Evolutionary conservation across 163 green algal species (phyloP).

Genomic region (Picocystis sp.): DNA sequence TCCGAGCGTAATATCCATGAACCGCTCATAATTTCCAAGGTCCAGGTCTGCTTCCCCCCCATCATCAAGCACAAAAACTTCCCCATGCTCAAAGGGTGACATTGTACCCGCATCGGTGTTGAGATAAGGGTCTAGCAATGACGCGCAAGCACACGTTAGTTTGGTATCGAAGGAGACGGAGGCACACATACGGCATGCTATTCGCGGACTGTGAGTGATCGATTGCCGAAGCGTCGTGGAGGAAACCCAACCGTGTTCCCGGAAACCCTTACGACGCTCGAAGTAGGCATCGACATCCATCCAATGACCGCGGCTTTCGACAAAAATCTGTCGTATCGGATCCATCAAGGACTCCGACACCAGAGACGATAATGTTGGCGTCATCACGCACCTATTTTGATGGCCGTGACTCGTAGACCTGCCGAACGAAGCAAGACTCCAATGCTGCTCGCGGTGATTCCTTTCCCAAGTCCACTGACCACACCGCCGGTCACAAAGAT

Average conservation of each 20-base stretch:
- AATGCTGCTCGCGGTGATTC: conserved; percentile 84
- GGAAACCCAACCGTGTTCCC: too few relatives aligned
- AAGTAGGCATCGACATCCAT: too few relatives aligned
- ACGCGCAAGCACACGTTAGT: neutral
- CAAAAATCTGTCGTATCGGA: too few relatives aligned
- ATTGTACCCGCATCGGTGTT: conserved; percentile 99
- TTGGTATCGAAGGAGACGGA: neutral
- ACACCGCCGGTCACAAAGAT: conserved; percentile 93
- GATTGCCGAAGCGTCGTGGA: too few relatives aligned
- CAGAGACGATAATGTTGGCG: too few relatives aligned
- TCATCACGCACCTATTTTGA: conserved; percentile 78
- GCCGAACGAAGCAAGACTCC: conserved; percentile 87
- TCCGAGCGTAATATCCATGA: conserved; percentile 87
- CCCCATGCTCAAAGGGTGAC: conserved; percentile 95
- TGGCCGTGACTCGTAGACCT: conserved; percentile 81
- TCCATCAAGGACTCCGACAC: too few relatives aligned
- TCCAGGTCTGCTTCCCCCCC: conserved; percentile 78
- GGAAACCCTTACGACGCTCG: too few relatives aligned
- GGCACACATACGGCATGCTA: too few relatives aligned
- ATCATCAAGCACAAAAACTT: conserved; percentile 3
- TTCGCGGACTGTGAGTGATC: too few relatives aligned
- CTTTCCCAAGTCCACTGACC: conserved; percentile 94
- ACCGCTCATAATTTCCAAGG: conserved; percentile 98
- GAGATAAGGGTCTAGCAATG: conserved; percentile 83
- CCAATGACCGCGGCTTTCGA: too few relatives aligned